Conservation (phyloP, 768 basidiomycete species). For the Phlegmacium glaucopus region DNA sequence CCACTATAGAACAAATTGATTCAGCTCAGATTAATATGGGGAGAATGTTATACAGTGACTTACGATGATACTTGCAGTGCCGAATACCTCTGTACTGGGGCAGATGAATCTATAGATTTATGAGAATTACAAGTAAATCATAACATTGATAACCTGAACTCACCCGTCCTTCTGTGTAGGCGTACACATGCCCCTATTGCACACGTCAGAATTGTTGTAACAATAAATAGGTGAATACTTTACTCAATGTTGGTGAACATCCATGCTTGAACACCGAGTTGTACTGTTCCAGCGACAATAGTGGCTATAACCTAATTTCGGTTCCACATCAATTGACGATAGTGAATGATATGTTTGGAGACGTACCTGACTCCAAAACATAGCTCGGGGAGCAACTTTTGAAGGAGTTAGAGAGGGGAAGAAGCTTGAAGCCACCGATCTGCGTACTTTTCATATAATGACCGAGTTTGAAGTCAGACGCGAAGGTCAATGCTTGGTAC, state of each 20-base stretch:
- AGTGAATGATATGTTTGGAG: too few relatives aligned
- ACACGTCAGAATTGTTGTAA: neutral
- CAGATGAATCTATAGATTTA: constrained; percentile 41
- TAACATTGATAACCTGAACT: constrained; percentile 6
- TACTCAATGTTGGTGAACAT: constrained; percentile 55
- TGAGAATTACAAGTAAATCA: neutral
- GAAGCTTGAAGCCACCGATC: neutral
- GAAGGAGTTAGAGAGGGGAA: neutral
- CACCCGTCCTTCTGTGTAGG: constrained; percentile 40
- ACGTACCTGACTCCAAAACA: constrained; percentile 46
- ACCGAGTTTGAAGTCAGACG: constrained; percentile 66
- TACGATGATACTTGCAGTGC: constrained; percentile 58
- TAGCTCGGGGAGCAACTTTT: constrained; percentile 51
- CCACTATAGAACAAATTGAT: constrained; percentile 15
- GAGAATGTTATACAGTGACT: constrained; percentile 12
- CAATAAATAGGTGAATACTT: constrained; percentile 3
- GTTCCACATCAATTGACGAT: too few relatives aligned
- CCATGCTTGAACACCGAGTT: constrained; percentile 62
- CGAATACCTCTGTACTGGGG: constrained; percentile 49
- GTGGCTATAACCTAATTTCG: constrained; percentile 41
- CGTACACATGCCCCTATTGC: constrained; percentile 42
- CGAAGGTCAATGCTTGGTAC: constrained; percentile 54
- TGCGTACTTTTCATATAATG: constrained; percentile 64
- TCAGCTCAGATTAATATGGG: too few relatives aligned
- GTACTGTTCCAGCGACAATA: constrained; percentile 58